Base-by-base conservation (phyloP, 805 yeast species). In the Pichia californica region DNA sequence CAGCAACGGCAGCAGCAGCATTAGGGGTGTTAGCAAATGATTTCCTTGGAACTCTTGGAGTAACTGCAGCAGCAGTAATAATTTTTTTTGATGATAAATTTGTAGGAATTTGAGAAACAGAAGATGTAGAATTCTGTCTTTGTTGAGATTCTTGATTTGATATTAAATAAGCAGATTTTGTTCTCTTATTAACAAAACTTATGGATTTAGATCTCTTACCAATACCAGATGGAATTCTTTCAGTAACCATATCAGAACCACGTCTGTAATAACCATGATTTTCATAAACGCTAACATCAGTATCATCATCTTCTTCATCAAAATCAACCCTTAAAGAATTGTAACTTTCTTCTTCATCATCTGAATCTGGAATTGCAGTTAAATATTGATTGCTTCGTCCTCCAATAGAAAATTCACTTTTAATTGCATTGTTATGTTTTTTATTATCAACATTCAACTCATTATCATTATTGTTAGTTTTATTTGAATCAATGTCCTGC, bases 51-150 rank as follows among this genome's bases (percentile, higher is more conserved):
- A 83, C 75, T 55, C 91, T 70, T 45, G 93, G 93, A 28, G 91
- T 86, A 21, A 87, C 88, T 11, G 88, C 88, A 19, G 91, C 91
- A 16, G 87, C 87, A 13, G 91, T 83, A 36, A 81, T 58, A 27
- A 40, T 15, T 15, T 16, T 31, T 26, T 26, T 39, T 7, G 43
- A n/a, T n/a, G n/a, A n/a, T n/a, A n/a, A n/a, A 19, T 14, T 21
- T 6, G 5, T 21, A 21, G 5, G 5, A 21, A 7, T 3, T 26
- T 32, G 43, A 4, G 39, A 35, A 6, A 16, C 27, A 3, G 35
- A 25, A 28, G 1, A 28, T 10, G n/a, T 3, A 20, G 38, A 41
- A 16, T 25, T 26, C 21, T 28, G 16, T 37, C 21, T 33, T 27
- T 16, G 30, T 15, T 37, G 33, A 11, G 9, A 18, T 19, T 28